A percentile compares a stretch with the other conserved stretches of the same genome.
phyloP scores from a whole-genome alignment of 2,329 filamentous ascomycete species.

The Fusarium sarcochroum region DNA sequence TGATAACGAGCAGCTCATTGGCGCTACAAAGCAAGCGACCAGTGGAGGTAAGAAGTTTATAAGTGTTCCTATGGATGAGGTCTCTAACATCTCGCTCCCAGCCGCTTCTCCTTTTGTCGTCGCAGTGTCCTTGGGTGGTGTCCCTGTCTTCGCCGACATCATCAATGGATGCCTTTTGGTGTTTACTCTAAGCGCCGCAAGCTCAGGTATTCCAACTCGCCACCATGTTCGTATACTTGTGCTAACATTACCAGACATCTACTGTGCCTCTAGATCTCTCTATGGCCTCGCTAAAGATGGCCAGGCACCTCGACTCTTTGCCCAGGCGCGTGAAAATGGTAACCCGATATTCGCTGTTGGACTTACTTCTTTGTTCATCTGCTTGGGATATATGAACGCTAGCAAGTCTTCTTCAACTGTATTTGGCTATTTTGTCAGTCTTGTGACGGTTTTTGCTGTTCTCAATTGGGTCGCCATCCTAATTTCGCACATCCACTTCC shows the following conservation, averaged over 20 bases:
- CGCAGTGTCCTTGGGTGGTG: constrained; percentile 36
- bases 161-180: constrained; percentile 46
- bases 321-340: constrained; percentile 54
- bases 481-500: constrained; percentile 57
- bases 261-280: constrained; percentile 58
- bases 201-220: constrained; percentile 10
- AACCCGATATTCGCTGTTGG: constrained; percentile 59
- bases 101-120: constrained; percentile 48
- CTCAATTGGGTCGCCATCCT: constrained; percentile 61
- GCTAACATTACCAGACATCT: constrained; percentile 36
- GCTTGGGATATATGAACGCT: constrained; percentile 59
- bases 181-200: constrained; percentile 45
- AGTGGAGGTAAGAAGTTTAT: constrained; percentile 15
- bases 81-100: background rate
- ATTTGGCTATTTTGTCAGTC: constrained; percentile 59
- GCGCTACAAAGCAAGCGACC: constrained; percentile 29
- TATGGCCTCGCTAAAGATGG: constrained; percentile 54
- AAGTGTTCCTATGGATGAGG: too few species aligned
- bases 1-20: constrained; percentile 29
- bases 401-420: constrained; percentile 52
- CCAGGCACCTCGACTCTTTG: constrained; percentile 52
- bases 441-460: constrained; percentile 60
- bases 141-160: constrained; percentile 38
- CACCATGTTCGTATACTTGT: too few species aligned
- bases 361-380: constrained; percentile 52